Conservation (phyloP, 345 rosid genomes). For the Raphanus raphanistrum region DNA sequence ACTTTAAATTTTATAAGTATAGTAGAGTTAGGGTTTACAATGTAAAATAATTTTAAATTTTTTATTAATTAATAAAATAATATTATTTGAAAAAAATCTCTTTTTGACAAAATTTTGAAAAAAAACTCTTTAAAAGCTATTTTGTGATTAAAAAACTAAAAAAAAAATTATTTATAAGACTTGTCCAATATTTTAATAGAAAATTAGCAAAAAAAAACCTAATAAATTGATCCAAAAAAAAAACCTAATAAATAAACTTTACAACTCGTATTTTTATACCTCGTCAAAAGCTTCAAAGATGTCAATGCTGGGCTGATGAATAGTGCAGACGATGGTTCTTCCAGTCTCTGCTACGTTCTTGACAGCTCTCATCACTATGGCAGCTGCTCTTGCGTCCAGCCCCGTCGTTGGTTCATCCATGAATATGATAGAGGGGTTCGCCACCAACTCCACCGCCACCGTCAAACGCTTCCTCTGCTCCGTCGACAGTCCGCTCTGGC, state of each 20-base stretch:
- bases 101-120: no score
- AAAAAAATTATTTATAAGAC: no score
- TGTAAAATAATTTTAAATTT: background rate
- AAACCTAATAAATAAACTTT: no score
- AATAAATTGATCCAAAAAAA: no score
- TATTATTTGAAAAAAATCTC: no score
- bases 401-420: conserved; percentile 95
- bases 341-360: conserved; percentile 76
- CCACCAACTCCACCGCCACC: conserved; percentile 78
- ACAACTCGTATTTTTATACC: conserved; percentile 28
- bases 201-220: background rate
- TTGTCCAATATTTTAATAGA: background rate
- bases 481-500: conserved; percentile 65
- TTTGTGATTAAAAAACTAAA: no score
- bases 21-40: background rate
- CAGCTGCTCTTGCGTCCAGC: conserved; percentile 90
- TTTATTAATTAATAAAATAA: no score
- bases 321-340: conserved; percentile 79
- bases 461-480: conserved; percentile 83
- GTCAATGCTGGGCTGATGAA: conserved; percentile 86
- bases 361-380: conserved; percentile 80
- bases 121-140: no score
- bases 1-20: no score
- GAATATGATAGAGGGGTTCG: conserved; percentile 77
- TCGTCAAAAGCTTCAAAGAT: conserved; percentile 86